These are phyloP conservation scores for Dorcoceras hygrometricum DNA, from an alignment of 257 asterid genomes.

Conservation along the genomic window DNA sequence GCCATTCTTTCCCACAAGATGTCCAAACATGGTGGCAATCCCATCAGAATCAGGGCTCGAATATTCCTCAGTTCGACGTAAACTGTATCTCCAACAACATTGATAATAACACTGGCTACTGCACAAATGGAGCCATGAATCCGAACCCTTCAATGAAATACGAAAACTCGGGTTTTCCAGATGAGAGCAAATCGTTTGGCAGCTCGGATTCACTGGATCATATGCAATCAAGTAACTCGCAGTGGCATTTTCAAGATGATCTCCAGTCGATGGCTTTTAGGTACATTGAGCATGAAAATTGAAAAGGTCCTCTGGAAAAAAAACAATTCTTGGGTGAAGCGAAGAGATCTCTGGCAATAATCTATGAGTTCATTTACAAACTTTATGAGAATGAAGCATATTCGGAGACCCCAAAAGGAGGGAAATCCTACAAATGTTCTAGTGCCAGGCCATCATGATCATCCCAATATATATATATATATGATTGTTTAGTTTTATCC, in stretches of 20 bases:
- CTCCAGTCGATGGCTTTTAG: conserved; percentile 56
- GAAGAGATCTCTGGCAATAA: neutral
- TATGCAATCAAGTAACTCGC: conserved; percentile 30
- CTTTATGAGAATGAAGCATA: neutral
- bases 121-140: conserved; percentile 8
- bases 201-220: conserved; percentile 38
- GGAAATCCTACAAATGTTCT: neutral
- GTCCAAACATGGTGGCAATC: conserved; percentile 42
- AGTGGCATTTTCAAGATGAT: conserved; percentile 40
- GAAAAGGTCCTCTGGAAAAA: neutral
- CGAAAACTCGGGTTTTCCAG: conserved; percentile 20
- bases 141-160: conserved; percentile 11
- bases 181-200: conserved; percentile 30
- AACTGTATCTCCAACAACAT: neutral
- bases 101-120: neutral
- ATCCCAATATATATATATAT: too few relatives aligned
- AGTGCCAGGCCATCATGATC: neutral
- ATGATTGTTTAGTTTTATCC: neutral
- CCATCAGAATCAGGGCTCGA: conserved; percentile 26
- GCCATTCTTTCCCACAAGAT: conserved; percentile 27
- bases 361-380: neutral
- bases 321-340: neutral
- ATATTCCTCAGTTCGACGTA: conserved; percentile 32
- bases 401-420: neutral
- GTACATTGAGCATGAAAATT: conserved; percentile 30